These are phyloP conservation scores for Calonectria pseudoturangicola DNA, from an alignment of 2,329 filamentous ascomycete species.

Conservation along the genomic window DNA sequence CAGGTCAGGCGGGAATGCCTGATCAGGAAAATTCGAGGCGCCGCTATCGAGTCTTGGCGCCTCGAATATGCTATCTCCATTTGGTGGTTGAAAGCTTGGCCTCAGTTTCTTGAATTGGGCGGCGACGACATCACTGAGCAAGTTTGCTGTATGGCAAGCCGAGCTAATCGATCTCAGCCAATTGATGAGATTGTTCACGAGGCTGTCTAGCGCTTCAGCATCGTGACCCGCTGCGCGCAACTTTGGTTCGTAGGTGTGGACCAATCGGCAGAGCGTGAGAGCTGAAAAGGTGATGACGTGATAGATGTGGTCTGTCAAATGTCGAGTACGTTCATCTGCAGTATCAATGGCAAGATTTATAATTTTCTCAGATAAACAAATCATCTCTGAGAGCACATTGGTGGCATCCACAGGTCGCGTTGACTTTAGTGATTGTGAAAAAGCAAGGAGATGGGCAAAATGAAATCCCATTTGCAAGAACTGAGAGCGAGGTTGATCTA, in stretches of 20 bases:
- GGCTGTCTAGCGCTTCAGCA: conserved; percentile 40
- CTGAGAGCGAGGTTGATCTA: conserved; percentile 55
- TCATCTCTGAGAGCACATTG: conserved; percentile 49
- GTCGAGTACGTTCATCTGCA: conserved; percentile 53
- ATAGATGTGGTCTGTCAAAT: conserved; percentile 57
- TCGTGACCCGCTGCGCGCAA: conserved; percentile 42
- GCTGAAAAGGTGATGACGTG: conserved; percentile 55
- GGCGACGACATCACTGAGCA: conserved; percentile 51
- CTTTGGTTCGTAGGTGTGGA: conserved; percentile 50
- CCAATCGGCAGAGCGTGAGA: conserved; percentile 49
- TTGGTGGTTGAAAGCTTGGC: conserved; percentile 34
- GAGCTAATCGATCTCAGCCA: conserved; percentile 53
- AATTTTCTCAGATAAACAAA: conserved; percentile 48
- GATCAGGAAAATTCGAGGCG: neutral
- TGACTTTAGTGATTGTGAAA: conserved; percentile 51
- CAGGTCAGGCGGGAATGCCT: neutral
- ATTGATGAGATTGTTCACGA: conserved; percentile 45
- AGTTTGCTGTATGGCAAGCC: conserved; percentile 52
- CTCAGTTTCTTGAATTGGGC: conserved; percentile 50
- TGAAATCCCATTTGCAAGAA: conserved; percentile 57
- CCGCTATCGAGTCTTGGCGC: too few species aligned
- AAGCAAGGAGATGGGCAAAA: conserved; percentile 52
- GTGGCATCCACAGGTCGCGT: conserved; percentile 41
- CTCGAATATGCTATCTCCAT: neutral
- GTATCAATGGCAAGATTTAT: conserved; percentile 56